A percentile compares a stretch with the other conserved stretches of the same genome.
phyloP scores from a whole-genome alignment of 805 yeast genomes.

The Torulaspora quercuum region DNA sequence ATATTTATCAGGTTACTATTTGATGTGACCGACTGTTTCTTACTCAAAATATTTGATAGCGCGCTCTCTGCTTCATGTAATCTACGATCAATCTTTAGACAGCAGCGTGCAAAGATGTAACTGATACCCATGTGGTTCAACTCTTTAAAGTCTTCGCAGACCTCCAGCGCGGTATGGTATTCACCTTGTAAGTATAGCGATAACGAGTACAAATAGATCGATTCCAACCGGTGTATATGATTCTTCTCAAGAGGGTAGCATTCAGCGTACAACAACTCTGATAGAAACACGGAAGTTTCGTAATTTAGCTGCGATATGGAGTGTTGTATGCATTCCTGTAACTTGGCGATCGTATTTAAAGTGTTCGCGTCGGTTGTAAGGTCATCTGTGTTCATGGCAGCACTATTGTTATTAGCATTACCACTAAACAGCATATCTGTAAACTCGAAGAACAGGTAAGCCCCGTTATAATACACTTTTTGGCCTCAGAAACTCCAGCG shows the following conservation, averaged over 20 bases:
- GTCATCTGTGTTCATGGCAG: slow-evolving; percentile 14
- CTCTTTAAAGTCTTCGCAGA: slow-evolving; percentile 36
- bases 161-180: slow-evolving; percentile 59
- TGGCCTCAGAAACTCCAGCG: too few species aligned
- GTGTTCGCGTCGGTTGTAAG: slow-evolving; percentile 11
- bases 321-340: slow-evolving; percentile 21
- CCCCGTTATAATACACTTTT: not conserved
- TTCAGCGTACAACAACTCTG: slow-evolving; percentile 76
- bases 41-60: slow-evolving; percentile 10
- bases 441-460: not conserved
- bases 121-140: slow-evolving; percentile 66
- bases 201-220: slow-evolving; percentile 66
- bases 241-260: slow-evolving; percentile 27
- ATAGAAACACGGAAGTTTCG: slow-evolving; percentile 76
- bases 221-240: slow-evolving; percentile 45
- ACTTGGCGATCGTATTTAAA: slow-evolving; percentile 15
- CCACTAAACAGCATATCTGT: slow-evolving; percentile 13
- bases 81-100: slow-evolving; percentile 23
- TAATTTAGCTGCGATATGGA: slow-evolving; percentile 30
- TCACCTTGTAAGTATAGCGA: slow-evolving; percentile 58
- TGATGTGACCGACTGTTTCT: slow-evolving; percentile 8
- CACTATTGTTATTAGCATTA: slow-evolving; percentile 5
- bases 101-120: slow-evolving; percentile 67
- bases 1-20: slow-evolving; percentile 18
- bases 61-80: slow-evolving; percentile 17